Evolutionary conservation across 2,329 filamentous ascomycete species (phyloP).

Genomic region (Pseudocercospora pini-densiflorae): DNA sequence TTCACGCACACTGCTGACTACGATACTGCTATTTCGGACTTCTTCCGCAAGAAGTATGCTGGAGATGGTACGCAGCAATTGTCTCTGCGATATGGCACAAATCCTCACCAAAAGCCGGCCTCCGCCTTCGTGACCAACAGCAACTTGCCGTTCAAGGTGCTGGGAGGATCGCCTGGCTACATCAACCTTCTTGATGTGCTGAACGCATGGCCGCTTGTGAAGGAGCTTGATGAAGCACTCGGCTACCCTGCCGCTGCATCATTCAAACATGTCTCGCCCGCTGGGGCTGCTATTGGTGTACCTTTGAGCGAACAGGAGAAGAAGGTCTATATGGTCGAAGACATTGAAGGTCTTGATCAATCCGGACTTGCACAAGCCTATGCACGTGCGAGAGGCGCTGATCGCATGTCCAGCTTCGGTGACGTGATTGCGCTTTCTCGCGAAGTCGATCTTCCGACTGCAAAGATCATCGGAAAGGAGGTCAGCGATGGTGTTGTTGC

Average conservation of each 20-base stretch:
- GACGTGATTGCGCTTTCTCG: slow-evolving; percentile 95
- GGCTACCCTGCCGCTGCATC: slow-evolving; percentile 89
- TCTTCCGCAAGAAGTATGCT: slow-evolving; percentile 98
- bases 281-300: slow-evolving; percentile 91
- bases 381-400: slow-evolving; percentile 89
- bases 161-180: slow-evolving; percentile 88
- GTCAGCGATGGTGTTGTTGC: slow-evolving; percentile 97
- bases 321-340: slow-evolving; percentile 98
- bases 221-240: slow-evolving; percentile 90
- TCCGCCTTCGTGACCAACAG: slow-evolving; percentile 76
- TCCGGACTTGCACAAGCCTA: slow-evolving; percentile 93
- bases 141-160: slow-evolving; percentile 90
- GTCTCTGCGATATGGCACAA: slow-evolving; percentile 89
- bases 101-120: slow-evolving; percentile 98
- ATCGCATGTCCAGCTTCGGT: slow-evolving; percentile 98
- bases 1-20: slow-evolving; percentile 99
- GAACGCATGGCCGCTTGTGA: slow-evolving; percentile 96
- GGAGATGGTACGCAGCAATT: slow-evolving; percentile 81
- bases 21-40: slow-evolving; percentile 90
- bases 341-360: slow-evolving; percentile 84
- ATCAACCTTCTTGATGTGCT: slow-evolving; percentile 96
- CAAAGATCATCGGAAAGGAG: slow-evolving; percentile 97
- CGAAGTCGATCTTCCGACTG: slow-evolving; percentile 87
- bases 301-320: slow-evolving; percentile 85
- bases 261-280: slow-evolving; percentile 99